These are phyloP conservation scores for Penicillium occitanis DNA, from an alignment of 2,329 filamentous ascomycete genomes.

Conservation along the genomic window DNA sequence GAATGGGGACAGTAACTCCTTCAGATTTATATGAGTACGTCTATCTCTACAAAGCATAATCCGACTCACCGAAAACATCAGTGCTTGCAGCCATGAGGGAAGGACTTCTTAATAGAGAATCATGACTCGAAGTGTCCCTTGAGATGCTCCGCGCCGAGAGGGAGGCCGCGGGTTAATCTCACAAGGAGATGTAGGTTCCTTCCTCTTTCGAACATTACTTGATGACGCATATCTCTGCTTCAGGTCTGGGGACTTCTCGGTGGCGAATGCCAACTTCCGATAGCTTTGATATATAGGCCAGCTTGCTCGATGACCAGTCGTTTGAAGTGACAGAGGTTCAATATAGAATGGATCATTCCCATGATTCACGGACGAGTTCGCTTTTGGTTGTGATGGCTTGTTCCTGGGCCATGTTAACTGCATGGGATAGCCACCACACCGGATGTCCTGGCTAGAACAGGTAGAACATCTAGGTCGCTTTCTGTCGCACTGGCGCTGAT, in stretches of 20 bases:
- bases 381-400: not conserved
- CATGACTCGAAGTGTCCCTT: no score
- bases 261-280: constrained; percentile 4
- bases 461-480: constrained; percentile 20
- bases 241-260: not conserved
- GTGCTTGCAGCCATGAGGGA: no score
- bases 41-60: no score
- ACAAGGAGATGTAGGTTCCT: not conserved
- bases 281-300: not conserved
- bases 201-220: not conserved
- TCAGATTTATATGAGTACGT: no score
- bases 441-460: constrained; percentile 11
- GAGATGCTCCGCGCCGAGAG: no score
- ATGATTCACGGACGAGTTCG: not conserved
- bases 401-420: constrained; percentile 9
- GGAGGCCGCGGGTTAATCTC: not conserved
- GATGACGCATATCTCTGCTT: not conserved
- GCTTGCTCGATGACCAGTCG: not conserved
- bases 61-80: no score
- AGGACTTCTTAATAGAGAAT: no score
- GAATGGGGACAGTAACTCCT: no score
- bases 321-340: constrained; percentile 14
- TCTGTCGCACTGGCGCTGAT: constrained; percentile 11
- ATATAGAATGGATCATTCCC: constrained; percentile 4
- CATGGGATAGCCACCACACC: constrained; percentile 18